These are phyloP conservation scores for Fusarium equiseti DNA, from an alignment of 2,329 filamentous ascomycete species.

Conservation along the genomic window DNA sequence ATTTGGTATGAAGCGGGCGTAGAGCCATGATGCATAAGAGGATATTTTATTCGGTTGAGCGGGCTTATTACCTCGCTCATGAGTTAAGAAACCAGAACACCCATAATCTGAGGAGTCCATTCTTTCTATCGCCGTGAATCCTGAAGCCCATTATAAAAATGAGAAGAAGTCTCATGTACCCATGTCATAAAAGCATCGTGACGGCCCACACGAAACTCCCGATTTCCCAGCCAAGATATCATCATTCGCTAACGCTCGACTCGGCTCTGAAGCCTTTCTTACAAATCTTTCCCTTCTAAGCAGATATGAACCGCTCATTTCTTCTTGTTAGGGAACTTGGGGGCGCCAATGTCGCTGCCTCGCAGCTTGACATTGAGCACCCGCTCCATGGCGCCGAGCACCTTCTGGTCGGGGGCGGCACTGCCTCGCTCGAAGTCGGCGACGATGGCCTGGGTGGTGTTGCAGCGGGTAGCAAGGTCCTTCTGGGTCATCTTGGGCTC, in stretches of 20 bases:
- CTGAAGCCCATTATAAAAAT: conserved; percentile 27
- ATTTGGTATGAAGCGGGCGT: too few species aligned
- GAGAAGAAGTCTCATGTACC: conserved; percentile 42
- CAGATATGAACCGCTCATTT: conserved; percentile 49
- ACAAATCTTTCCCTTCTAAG: conserved; percentile 30
- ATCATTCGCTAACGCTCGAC: conserved; percentile 49
- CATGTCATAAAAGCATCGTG: conserved; percentile 46
- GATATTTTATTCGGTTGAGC: conserved; percentile 28
- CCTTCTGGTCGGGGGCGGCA: conserved; percentile 85
- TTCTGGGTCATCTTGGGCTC: conserved; percentile 98
- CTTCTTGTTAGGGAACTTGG: conserved; percentile 82
- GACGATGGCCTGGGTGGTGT: conserved; percentile 83
- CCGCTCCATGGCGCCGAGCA: conserved; percentile 81
- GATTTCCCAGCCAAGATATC: conserved; percentile 44
- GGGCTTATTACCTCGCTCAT: conserved; percentile 6
- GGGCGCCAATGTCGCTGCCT: conserved; percentile 85
- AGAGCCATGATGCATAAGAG: conserved; percentile 13
- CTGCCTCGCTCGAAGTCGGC: conserved; percentile 87
- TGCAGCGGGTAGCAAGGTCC: conserved; percentile 85
- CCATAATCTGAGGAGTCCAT: conserved; percentile 22
- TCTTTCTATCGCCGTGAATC: conserved; percentile 34
- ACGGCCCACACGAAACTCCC: conserved; percentile 47
- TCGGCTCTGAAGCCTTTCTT: conserved; percentile 45
- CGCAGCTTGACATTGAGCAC: conserved; percentile 90
- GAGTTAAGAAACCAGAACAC: conserved; percentile 24